Base-by-base conservation (phyloP, 192 early-diverging fungal genomes). In the Cetraspora pellucida region DNA sequence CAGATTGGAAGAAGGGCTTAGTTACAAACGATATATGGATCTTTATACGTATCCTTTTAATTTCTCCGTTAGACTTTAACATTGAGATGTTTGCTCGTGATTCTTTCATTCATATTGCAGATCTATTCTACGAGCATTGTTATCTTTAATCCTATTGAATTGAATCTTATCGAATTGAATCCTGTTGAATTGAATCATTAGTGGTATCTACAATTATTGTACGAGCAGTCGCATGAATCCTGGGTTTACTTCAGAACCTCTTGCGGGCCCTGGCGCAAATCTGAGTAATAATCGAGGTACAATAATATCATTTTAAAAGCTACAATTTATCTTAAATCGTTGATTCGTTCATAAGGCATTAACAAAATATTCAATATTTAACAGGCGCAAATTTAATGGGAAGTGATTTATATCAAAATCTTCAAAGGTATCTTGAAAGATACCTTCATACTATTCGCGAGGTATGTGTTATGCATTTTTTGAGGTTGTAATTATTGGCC, bases 181-280 rank as follows among this genome's bases (percentile, higher is more conserved):
- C n/a, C n/a, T n/a, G n/a, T n/a, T n/a, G n/a, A n/a, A 25, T 69
- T 16, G 10, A 44, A 25, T 25, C 9, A 55, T 57, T 65, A 92
- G 91, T 46, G 82, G 85, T 61, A 91, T 92, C 50, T 93, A 93
- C 87, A 90, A 93, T 79, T 91, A 93, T 83, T 93, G 92, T 80
- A 93, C 92, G 66, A 86, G 74, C 23, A 75, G 74, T 19, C 74
- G 74, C 25, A 75, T 75, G 74, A 75, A 75, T 75, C 74, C 58
- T 43, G 74, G 59, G 8, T 75, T 75, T 49, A 54, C 74, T 23
- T 75, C 74, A 10, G 74, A 75, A 75, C 74, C 74, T 17, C 60
- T 75, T 16, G 58, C 74, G 17, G 46, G 46, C 11, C 45, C 74
- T 28, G 74, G 74, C 27, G 45, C 58, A 25, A 64, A 64, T 14